Conservation (phyloP, 1,139 yeast genomes). For the Scheffersomyces titani region DNA sequence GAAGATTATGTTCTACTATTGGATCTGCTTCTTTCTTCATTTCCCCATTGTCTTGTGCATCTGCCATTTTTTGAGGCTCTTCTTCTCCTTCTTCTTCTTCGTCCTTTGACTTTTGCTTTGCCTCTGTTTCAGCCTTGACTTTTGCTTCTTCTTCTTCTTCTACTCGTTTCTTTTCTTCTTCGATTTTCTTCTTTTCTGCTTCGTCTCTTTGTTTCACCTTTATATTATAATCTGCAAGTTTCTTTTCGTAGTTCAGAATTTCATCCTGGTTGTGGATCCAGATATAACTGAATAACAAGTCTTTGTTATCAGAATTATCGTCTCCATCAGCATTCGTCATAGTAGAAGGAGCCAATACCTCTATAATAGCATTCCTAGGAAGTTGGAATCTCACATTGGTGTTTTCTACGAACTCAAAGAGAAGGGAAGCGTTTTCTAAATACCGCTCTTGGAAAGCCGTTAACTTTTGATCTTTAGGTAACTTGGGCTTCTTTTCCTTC, state of each 20-base stretch:
- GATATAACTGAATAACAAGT: conserved; percentile 64
- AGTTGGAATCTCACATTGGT: conserved; percentile 71
- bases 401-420: conserved; percentile 84
- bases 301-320: conserved; percentile 36
- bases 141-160: conserved; percentile 28
- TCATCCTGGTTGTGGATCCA: conserved; percentile 58
- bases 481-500: conserved; percentile 20
- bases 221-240: conserved; percentile 27
- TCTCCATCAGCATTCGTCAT: conserved; percentile 22
- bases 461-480: conserved; percentile 50
- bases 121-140: conserved; percentile 18
- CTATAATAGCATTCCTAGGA: conserved; percentile 78
- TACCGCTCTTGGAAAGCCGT: conserved; percentile 79
- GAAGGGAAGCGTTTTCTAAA: conserved; percentile 65
- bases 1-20: conserved; percentile 2
- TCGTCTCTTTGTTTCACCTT: conserved; percentile 14
- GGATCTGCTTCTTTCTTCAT: conserved; percentile 3
- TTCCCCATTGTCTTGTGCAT: conserved; percentile 7
- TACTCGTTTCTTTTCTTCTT: conserved; percentile 23
- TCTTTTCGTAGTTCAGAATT: conserved; percentile 48
- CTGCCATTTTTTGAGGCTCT: conserved; percentile 8
- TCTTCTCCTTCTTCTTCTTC: conserved; percentile 23
- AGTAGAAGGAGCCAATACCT: conserved; percentile 42
- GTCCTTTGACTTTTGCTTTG: too few species aligned
- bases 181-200: conserved; percentile 22